Base-by-base conservation (phyloP, 2,329 filamentous ascomycete genomes). In the Phaeosphaeriaceae sp. region DNA sequence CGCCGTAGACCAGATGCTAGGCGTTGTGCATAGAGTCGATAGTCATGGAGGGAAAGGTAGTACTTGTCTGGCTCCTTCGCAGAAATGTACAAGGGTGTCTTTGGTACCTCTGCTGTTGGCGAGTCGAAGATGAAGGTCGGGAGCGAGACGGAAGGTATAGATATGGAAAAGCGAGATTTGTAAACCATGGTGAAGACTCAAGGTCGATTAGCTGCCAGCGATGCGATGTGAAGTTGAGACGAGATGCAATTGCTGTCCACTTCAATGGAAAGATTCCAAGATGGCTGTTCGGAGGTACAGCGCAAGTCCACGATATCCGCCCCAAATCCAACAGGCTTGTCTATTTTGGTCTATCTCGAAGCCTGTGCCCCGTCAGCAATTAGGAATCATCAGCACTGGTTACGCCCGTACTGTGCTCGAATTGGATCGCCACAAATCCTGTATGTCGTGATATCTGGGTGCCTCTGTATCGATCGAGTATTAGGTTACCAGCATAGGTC, bases 11-110 rank as follows among this genome's bases (percentile, higher is more conserved):
- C 91, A 1, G 87, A 81, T 1, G 90, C 91, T 33, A 95, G 78
- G 15, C 91, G 87, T 75, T 93, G 89, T 33, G 88, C 84, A 81
- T 90, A 89, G 62, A 89, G 81, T 21, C 91, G 88, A 74, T 89
- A 91, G 58, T 85, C 83, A 62, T 83, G 73, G 41, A 85, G 80
- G 3, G 88, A 90, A 41, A 95, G 80, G 64, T 83, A 87, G 66
- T 90, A 87, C 9, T 85, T 88, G 7, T 91, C 85, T 1, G 91
- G 89, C 1, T 84, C 80, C 36, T 86, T 83, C 9, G 90, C 86
- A 66, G 93, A 90, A 51, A 91, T 81, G 67, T 88, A 86, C 36
- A 77, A 71, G 6, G 82, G 79, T 15, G 77, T 81, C 22, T 76
- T 76, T 7, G 82, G 80, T 1, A 85, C 71, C 2, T 77, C 70